These are phyloP conservation scores for Globisporangium cylindrosporum DNA, from an alignment of 352 stramenopile genomes.

Conservation along the genomic window DNA sequence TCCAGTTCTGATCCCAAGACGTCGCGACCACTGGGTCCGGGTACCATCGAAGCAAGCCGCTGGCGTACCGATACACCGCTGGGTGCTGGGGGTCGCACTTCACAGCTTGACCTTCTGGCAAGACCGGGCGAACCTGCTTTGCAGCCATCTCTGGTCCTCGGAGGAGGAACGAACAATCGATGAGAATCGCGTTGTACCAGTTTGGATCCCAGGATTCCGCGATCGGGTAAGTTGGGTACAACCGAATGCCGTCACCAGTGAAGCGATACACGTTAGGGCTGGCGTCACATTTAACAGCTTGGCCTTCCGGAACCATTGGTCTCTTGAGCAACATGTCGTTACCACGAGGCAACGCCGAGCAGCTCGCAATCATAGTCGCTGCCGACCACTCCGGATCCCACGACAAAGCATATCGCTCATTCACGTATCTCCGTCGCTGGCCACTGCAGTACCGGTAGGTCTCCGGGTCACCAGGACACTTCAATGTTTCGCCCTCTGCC, in stretches of 20 bases:
- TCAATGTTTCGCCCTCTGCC: constrained; percentile 7
- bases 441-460: constrained; percentile 13
- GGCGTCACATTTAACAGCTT: constrained; percentile 18
- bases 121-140: background rate
- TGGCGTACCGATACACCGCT: constrained; percentile 20
- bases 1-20: constrained; percentile 27
- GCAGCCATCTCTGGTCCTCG: background rate
- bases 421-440: constrained; percentile 16
- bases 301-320: constrained; percentile 15
- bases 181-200: constrained; percentile 7
- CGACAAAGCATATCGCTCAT: constrained; percentile 13
- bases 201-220: constrained; percentile 16
- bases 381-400: constrained; percentile 22
- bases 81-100: constrained; percentile 1
- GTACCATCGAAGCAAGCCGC: constrained; percentile 21
- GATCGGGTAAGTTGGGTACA: constrained; percentile 12
- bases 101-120: background rate
- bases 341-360: constrained; percentile 6
- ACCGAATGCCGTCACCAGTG: constrained; percentile 1
- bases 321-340: constrained; percentile 20
- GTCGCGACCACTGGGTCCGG: constrained; percentile 16
- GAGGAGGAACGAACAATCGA: background rate
- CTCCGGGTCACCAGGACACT: background rate
- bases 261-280: constrained; percentile 9
- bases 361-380: constrained; percentile 9